Conservation (phyloP, 495 filamentous ascomycete genomes). For the Penicillium goetzii region DNA sequence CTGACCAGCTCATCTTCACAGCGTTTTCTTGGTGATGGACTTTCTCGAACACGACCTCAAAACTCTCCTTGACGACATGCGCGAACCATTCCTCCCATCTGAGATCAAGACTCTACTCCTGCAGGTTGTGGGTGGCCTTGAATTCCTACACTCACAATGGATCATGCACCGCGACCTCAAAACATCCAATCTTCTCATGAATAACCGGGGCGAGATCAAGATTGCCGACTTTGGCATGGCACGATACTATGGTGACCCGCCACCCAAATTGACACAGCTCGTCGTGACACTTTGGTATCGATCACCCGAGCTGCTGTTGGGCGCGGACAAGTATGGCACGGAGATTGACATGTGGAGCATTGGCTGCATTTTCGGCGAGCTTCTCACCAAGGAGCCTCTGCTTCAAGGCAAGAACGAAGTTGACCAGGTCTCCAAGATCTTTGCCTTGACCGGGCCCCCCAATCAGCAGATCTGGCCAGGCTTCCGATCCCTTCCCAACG, state of each 20-base stretch:
- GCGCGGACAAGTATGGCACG: slow-evolving; percentile 72
- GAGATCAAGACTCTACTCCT: slow-evolving; percentile 89
- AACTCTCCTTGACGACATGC: slow-evolving; percentile 89
- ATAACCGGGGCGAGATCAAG: slow-evolving; percentile 94
- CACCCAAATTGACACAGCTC: slow-evolving; percentile 83
- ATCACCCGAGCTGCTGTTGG: slow-evolving; percentile 86
- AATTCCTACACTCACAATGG: slow-evolving; percentile 87
- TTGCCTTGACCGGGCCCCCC: slow-evolving; percentile 88
- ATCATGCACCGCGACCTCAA: slow-evolving; percentile 98
- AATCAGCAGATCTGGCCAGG: slow-evolving; percentile 83
- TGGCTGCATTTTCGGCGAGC: slow-evolving; percentile 94
- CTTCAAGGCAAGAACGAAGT: slow-evolving; percentile 95
- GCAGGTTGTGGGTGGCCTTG: slow-evolving; percentile 80
- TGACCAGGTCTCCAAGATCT: slow-evolving; percentile 82
- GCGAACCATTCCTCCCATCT: slow-evolving; percentile 88
- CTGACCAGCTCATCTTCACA: slow-evolving; percentile 40
- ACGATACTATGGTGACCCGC: slow-evolving; percentile 81
- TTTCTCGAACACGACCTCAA: slow-evolving; percentile 98
- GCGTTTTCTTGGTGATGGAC: slow-evolving; percentile 95
- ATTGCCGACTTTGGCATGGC: slow-evolving; percentile 99
- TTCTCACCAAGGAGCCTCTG: slow-evolving; percentile 80
- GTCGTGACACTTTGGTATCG: slow-evolving; percentile 99
- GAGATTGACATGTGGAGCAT: slow-evolving; percentile 95
- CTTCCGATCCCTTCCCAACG: slow-evolving; percentile 88
- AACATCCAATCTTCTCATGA: slow-evolving; percentile 92